phyloP scores from a whole-genome alignment of 768 basidiomycete genomes.

The Pisolithus albus region DNA sequence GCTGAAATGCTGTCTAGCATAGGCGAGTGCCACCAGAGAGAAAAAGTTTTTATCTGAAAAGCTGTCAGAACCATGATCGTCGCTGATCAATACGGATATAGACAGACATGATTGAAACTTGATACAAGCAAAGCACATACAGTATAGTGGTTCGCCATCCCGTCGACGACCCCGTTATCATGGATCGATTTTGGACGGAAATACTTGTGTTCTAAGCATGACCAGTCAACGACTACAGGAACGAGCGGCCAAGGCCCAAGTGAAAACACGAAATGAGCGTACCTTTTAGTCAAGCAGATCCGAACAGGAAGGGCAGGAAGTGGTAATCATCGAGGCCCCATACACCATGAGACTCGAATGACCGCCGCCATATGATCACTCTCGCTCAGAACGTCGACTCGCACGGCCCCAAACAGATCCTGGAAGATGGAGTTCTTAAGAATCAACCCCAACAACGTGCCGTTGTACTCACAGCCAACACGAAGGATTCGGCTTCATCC shows the following conservation, averaged over 20 bases:
- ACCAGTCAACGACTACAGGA: background rate
- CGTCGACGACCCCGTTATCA: slow-evolving; percentile 88
- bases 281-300: slow-evolving; percentile 72
- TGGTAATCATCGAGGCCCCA: slow-evolving; percentile 98
- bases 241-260: background rate
- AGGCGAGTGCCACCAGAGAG: slow-evolving; percentile 94
- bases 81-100: no score
- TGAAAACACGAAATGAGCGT: slow-evolving; percentile 2
- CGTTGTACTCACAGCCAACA: slow-evolving; percentile 98
- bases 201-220: slow-evolving; percentile 68
- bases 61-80: background rate
- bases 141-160: slow-evolving; percentile 87
- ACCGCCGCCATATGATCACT: no score
- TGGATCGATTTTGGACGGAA: slow-evolving; percentile 88
- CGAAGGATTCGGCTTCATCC: slow-evolving; percentile 96
- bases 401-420: no score
- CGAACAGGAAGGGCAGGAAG: slow-evolving; percentile 88
- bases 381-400: no score
- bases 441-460: no score
- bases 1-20: slow-evolving; percentile 98
- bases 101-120: no score
- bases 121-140: slow-evolving; percentile 93
- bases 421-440: no score
- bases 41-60: slow-evolving; percentile 80
- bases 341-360: slow-evolving; percentile 97